Conservation (phyloP, 2,329 filamentous ascomycete species). For the Exophiala sideris region DNA sequence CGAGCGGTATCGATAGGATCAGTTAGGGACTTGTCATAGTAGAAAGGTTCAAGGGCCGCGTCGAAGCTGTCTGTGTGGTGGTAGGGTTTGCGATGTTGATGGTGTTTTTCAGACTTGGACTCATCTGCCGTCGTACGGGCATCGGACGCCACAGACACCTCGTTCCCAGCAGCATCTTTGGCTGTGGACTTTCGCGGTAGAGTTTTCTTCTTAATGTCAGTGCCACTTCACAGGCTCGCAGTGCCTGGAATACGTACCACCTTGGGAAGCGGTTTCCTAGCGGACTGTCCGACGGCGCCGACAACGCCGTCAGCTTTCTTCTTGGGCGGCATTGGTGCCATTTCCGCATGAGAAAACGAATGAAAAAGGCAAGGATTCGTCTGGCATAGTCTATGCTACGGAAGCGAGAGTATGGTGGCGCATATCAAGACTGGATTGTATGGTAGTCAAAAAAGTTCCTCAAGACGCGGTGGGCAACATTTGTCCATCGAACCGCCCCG, state of each 20-base stretch:
- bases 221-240: neutral
- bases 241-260: constrained; percentile 4
- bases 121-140: constrained; percentile 6
- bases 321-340: constrained; percentile 26
- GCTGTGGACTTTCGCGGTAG: constrained; percentile 10
- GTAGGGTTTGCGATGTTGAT: constrained; percentile 13
- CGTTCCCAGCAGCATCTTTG: constrained; percentile 2
- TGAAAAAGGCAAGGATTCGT: neutral
- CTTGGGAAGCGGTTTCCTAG: constrained; percentile 21
- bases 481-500: too few species aligned
- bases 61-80: constrained; percentile 50
- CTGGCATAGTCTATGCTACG: neutral
- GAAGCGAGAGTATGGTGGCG: neutral
- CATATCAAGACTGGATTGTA: too few species aligned
- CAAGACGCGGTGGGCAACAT: too few species aligned
- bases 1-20: constrained; percentile 67
- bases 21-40: constrained; percentile 64
- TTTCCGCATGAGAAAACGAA: neutral
- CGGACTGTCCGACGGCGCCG: constrained; percentile 8
- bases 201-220: neutral
- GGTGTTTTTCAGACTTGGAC: constrained; percentile 13
- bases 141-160: neutral
- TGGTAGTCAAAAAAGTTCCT: too few species aligned
- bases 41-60: constrained; percentile 65
- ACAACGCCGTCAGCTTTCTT: constrained; percentile 25